Evolutionary conservation across 2,329 filamentous ascomycete species (phyloP).

Genomic region (Talaromyces amestolkiae): DNA sequence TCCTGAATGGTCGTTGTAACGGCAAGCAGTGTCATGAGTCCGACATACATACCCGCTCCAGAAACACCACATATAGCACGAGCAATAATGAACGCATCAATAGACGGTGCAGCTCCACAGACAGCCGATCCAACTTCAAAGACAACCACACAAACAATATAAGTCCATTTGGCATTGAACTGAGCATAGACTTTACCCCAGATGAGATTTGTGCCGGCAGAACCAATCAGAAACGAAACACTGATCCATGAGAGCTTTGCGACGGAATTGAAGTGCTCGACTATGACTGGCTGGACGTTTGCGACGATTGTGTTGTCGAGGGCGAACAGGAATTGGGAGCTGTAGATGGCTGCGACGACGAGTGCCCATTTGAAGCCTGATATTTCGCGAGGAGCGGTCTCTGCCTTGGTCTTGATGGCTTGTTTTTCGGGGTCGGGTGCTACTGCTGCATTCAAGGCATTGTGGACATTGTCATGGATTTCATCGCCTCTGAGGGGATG

Average conservation of each 20-base stretch:
- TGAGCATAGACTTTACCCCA: constrained; percentile 1
- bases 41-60: constrained; percentile 34
- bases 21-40: constrained; percentile 30
- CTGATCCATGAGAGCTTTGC: constrained; percentile 44
- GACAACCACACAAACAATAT: constrained; percentile 22
- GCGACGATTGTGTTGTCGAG: constrained; percentile 49
- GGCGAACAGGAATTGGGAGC: constrained; percentile 22
- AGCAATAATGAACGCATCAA: constrained; percentile 48
- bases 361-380: constrained; percentile 1
- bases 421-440: background rate
- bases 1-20: constrained; percentile 24
- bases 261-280: constrained; percentile 37
- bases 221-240: constrained; percentile 41
- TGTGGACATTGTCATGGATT: background rate
- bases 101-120: constrained; percentile 46
- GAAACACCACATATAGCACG: constrained; percentile 36
- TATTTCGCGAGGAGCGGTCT: background rate
- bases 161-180: background rate
- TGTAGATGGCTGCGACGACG: constrained; percentile 3
- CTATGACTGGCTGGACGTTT: constrained; percentile 45
- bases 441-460: background rate
- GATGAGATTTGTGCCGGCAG: constrained; percentile 20
- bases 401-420: background rate
- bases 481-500: background rate
- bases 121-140: constrained; percentile 37